Evolutionary conservation across 345 rosid species (phyloP), one percentile per base, ranked within the genome.

Genomic region (Limnanthes douglasii): DNA sequence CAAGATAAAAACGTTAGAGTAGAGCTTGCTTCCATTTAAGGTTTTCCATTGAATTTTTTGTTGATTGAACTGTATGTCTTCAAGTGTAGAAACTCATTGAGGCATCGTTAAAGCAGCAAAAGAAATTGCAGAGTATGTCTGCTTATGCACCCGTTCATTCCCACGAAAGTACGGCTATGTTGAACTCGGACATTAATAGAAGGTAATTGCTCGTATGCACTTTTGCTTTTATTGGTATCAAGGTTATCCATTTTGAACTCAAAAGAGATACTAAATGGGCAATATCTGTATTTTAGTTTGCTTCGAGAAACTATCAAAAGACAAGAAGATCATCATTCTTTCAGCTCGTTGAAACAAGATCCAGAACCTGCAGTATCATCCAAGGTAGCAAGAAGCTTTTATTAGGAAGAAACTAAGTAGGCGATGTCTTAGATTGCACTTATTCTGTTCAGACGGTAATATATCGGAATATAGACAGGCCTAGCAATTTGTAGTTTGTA

Each of bases 31-130:
- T 29, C 32, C 12, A 29, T 29, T 29, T 29, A 10, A 9, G 18
- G 2, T 2, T 5, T 26, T 26, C 30, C 30, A 9, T 2, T 26
- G 30, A 8, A 8, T 26, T 12, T 8, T 12, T 2, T 2, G 30
- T 2, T 26, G 8, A 26, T 8, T 2, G 8, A 2, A 6, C 11
- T 26, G 30, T 26, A 2, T 2, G 6, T 0, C 15, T 13, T 43
- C 12, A 16, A 21, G 53, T 50, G 66, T 72, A 86, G 94, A 81
- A 69, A 62, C 78, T 74, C 21, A 74, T 84, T 0, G 75, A 70
- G 28, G 86, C 71, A 11, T 72, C 92, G 2, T 32, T 77, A 35
- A 37, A 51, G 52, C 98, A 90, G 60, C 84, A 77, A 60, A 70
- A 24, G 73, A 79, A 46, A 48, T 53, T 84, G 74, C 81, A 79